Base-by-base conservation (phyloP, 805 yeast genomes). In the Cyberlindnera maritima region DNA sequence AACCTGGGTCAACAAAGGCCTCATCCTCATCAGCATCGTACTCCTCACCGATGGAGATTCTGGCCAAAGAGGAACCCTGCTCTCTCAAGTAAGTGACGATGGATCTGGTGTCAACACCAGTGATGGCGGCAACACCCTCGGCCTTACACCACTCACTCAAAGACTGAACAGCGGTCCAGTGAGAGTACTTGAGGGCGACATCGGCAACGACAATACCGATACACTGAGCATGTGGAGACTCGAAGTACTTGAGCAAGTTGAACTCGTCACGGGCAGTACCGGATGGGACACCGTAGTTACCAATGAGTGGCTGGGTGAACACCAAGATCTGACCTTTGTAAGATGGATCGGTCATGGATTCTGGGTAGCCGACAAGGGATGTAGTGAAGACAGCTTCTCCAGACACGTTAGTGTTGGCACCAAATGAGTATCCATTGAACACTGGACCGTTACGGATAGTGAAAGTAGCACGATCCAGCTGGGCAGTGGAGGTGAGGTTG, bases 381-480 rank as follows among this genome's bases (percentile, higher is more conserved):
- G 99, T 95, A 40, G 97, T 89, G 74, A 94, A 94, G 38, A 95
- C 99, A 26, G 97, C 96, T 69, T 94, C 99, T 54, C 99, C 99
- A 49, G 95, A 83, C 52, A 89, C 81, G 54, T 91, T 88, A 56
- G 85, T 85, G 67, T 89, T 82, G 36, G 98, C 96, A 62, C 99
- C 99, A 63, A 94, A 95, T 0, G 98, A 92, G 65, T 81, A 85
- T 36, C 99, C 99, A 60, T 79, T 81, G 74, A 89, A 89, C 28
- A 88, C 83, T 18, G 97, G 97, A 17, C 98, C 99, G 64, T 90
- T 88, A 65, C 91, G 81, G 59, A 92, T 83, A 21, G 96, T 85
- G 59, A 92, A 77, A 14, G 96, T 90, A 47, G 98, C 98, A 66
- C 95, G 81, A 61, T 83, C 87, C 42, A 85, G 68, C 36, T 56